These are phyloP conservation scores for Rhizoclosmatium globosum DNA, from an alignment of 192 early-diverging fungal genomes.

Conservation along the genomic window DNA sequence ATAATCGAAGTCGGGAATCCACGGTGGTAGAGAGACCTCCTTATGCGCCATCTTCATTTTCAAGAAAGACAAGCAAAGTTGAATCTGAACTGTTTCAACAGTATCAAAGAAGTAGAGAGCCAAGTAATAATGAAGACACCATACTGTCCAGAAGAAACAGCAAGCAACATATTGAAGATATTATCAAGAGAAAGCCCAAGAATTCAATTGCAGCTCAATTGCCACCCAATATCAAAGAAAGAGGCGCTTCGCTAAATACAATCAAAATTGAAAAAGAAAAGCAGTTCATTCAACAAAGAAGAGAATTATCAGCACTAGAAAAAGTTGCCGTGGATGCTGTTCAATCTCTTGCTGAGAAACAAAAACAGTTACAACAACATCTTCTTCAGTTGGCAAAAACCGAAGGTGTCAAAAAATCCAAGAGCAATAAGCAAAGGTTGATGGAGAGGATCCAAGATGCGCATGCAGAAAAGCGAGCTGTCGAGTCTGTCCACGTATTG, in stretches of 20 bases:
- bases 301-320: constrained; percentile 13
- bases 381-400: not conserved
- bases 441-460: not conserved
- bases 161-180: not conserved
- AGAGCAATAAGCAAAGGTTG: not conserved
- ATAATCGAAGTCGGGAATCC: not conserved
- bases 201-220: not conserved
- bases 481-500: not conserved
- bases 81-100: not conserved
- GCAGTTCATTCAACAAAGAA: constrained; percentile 12
- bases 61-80: constrained; percentile 1
- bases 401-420: not conserved
- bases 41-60: not conserved
- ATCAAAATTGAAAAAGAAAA: constrained; percentile 24
- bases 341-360: constrained; percentile 9
- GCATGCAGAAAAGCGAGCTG: constrained; percentile 3
- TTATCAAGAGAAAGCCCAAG: not conserved
- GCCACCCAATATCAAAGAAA: not conserved
- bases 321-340: constrained; percentile 18
- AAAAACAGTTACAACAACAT: constrained; percentile 10
- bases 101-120: not conserved
- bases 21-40: constrained; percentile 5
- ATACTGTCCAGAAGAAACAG: not conserved
- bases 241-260: not conserved
- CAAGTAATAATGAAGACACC: not conserved